Evolutionary conservation across 805 yeast genomes (phyloP).

Genomic region (Schwanniomyces sp.): DNA sequence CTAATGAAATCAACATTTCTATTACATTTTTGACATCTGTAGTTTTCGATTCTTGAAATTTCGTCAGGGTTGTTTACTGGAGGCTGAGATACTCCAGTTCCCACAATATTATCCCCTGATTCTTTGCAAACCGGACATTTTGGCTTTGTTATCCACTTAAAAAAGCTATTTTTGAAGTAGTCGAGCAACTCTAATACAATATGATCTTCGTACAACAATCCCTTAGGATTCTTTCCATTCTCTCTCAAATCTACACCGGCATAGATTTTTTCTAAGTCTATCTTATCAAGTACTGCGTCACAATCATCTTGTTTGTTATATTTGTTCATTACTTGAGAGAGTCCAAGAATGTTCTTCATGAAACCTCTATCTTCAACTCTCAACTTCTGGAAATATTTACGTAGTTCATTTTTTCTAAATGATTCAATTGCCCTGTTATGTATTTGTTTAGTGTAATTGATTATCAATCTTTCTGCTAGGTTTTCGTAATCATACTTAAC

Average conservation of each 20-base stretch:
- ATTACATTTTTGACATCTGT: slow-evolving; percentile 56
- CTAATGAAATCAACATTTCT: slow-evolving; percentile 64
- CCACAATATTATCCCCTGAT: slow-evolving; percentile 34
- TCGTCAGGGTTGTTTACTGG: slow-evolving; percentile 28
- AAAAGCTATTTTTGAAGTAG: slow-evolving; percentile 72
- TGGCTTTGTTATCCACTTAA: slow-evolving; percentile 80
- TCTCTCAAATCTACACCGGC: slow-evolving; percentile 55
- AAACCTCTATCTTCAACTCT: slow-evolving; percentile 1
- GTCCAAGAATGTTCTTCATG: slow-evolving; percentile 1
- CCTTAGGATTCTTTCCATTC: slow-evolving; percentile 1
- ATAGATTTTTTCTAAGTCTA: slow-evolving; percentile 62
- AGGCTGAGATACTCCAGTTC: slow-evolving; percentile 43
- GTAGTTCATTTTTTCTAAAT: not conserved
- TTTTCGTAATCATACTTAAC: slow-evolving; percentile 4
- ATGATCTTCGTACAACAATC: slow-evolving; percentile 32
- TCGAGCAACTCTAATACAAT: slow-evolving; percentile 31
- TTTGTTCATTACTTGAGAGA: slow-evolving; percentile 4
- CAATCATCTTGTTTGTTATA: slow-evolving; percentile 14
- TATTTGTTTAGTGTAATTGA: slow-evolving; percentile 6
- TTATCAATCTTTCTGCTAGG: slow-evolving; percentile 8
- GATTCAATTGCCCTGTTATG: slow-evolving; percentile 2
- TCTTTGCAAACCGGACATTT: slow-evolving; percentile 54
- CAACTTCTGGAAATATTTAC: slow-evolving; percentile 1
- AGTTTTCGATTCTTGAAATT: slow-evolving; percentile 64
- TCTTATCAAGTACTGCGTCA: slow-evolving; percentile 58